Evolutionary conservation across 768 basidiomycete species (phyloP).

Genomic region (Boletus rufocinnamomeus): DNA sequence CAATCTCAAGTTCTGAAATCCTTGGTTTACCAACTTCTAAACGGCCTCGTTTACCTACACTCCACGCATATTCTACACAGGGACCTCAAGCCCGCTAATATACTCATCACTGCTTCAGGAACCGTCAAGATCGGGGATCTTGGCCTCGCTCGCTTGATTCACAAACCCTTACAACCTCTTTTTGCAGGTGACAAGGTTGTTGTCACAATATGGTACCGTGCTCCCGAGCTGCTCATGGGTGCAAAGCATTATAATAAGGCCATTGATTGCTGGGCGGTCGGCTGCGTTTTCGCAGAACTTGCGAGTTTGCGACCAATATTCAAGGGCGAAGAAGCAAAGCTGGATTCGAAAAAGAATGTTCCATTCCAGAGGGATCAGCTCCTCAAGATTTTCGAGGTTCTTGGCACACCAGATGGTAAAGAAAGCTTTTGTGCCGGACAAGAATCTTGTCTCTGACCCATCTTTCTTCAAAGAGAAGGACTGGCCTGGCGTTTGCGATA

Average conservation of each 20-base stretch:
- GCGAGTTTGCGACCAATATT: constrained; percentile 94
- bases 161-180: constrained; percentile 88
- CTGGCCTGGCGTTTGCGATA: constrained; percentile 83
- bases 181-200: constrained; percentile 97
- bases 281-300: constrained; percentile 96
- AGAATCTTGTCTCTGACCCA: constrained; percentile 3
- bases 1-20: constrained; percentile 84
- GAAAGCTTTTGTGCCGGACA: background rate
- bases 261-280: constrained; percentile 96
- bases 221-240: constrained; percentile 93
- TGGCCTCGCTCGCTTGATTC: constrained; percentile 88
- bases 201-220: constrained; percentile 99
- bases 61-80: constrained; percentile 94
- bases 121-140: constrained; percentile 98
- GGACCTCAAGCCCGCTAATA: constrained; percentile 98
- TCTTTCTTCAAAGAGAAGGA: constrained; percentile 60
- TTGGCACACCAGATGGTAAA: constrained; percentile 84
- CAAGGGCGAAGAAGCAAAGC: constrained; percentile 98
- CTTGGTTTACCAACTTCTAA: constrained; percentile 90
- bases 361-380: constrained; percentile 97
- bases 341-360: constrained; percentile 95
- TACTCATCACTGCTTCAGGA: constrained; percentile 87
- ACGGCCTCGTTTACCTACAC: constrained; percentile 94
- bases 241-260: constrained; percentile 98
- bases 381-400: constrained; percentile 91